phyloP scores from a whole-genome alignment of 2,329 filamentous ascomycete genomes.

The Lojkania enalia region DNA sequence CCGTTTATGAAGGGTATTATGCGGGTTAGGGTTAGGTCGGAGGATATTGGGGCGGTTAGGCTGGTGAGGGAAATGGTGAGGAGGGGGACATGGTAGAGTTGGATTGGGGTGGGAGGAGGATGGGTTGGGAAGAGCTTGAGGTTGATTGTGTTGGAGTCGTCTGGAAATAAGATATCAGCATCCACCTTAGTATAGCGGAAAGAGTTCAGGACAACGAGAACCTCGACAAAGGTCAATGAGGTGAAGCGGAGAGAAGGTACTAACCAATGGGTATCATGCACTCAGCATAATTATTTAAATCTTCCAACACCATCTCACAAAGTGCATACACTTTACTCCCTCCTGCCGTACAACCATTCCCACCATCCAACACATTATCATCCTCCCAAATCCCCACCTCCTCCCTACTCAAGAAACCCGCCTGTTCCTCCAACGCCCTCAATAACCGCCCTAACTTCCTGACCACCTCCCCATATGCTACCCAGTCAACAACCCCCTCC shows the following conservation, averaged over 20 bases:
- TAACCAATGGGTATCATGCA: constrained; percentile 96
- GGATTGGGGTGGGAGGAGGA: constrained; percentile 73
- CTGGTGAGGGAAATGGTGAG: constrained; percentile 56
- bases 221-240: too few relatives aligned
- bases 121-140: constrained; percentile 93
- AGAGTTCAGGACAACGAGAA: neutral
- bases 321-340: constrained; percentile 64
- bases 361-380: constrained; percentile 13
- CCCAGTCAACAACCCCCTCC: constrained; percentile 66
- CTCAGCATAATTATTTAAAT: constrained; percentile 95
- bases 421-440: constrained; percentile 89
- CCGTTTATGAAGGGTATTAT: constrained; percentile 89
- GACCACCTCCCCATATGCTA: constrained; percentile 82
- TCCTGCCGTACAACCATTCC: constrained; percentile 25
- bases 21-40: constrained; percentile 74
- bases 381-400: constrained; percentile 44
- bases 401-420: constrained; percentile 74
- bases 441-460: constrained; percentile 83
- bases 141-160: constrained; percentile 92
- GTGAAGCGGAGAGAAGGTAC: constrained; percentile 34
- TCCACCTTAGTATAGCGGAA: constrained; percentile 8
- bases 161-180: constrained; percentile 47
- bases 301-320: constrained; percentile 86
- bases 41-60: constrained; percentile 58
- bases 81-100: constrained; percentile 89